Base-by-base conservation (phyloP, 208 protist genomes). In the Wallacemonas sp. region DNA sequence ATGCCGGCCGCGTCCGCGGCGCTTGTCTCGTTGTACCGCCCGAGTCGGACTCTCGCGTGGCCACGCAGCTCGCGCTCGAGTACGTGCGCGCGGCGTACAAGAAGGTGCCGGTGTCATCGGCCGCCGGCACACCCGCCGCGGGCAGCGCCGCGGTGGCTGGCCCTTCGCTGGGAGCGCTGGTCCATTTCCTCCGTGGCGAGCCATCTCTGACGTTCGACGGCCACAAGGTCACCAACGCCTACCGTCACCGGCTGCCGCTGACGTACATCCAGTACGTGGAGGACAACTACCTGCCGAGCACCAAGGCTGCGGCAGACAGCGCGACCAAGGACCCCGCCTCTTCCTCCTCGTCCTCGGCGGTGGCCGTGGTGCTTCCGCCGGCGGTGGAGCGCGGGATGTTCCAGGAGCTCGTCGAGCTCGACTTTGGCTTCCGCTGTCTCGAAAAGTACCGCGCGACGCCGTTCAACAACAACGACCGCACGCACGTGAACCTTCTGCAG, bases 381-480 rank as follows among this genome's bases (percentile, higher is more conserved):
- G 54, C 49, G 22, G 42, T 83, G 20, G 79, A 79, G 70, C 69
- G 61, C 8, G 52, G 42, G 33, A 74, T 95, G 57, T 75, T 91
- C 32, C 59, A 36, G 3, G 74, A 90, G 70, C 66, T 95, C 33
- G 63, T 82, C 39, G 62, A 49, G 48, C 67, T 69, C 25, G 72
- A 86, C 62, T 63, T 77, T 32, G 39, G 67, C 38, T 72, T 91
- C 38, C 76, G 78, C 32, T 74, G 76, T 18, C 36, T 93, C 38
- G 75, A 84, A 63, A 61, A 67, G 61, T 82, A 92, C 65, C 79
- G 86, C 12, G 75, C 77, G 2, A 90, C 79, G 3, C 16, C 74
- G 0, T 95, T 95, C 46, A 78, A 92, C 69, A 79, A 80, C 32
- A 65, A 74, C 46, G 77, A 87, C 68, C 63, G 70, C 25, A 65